Conservation (phyloP, 306 rosid species). For the Vigna angularis region DNA sequence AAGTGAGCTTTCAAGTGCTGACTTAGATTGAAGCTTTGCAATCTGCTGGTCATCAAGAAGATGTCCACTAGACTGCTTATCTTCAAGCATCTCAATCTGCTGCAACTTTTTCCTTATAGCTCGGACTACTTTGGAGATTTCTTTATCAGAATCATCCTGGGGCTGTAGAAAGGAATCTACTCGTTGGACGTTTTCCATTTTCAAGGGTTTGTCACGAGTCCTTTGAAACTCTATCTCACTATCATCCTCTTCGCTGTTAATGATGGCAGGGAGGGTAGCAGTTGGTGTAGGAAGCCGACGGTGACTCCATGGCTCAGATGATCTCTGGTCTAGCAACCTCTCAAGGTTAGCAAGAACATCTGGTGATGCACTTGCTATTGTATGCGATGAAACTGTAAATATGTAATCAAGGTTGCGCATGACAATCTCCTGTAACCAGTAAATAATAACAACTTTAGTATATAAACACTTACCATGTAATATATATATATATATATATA, state of each 20-base stretch:
- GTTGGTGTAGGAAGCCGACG: slow-evolving; percentile 90
- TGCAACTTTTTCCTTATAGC: slow-evolving; percentile 91
- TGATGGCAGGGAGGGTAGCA: slow-evolving; percentile 83
- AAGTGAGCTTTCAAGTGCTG: slow-evolving; percentile 73
- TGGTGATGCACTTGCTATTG: slow-evolving; percentile 67
- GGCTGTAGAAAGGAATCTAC: slow-evolving; percentile 74
- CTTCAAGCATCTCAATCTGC: slow-evolving; percentile 97
- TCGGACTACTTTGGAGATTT: slow-evolving; percentile 65
- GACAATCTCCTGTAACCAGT: slow-evolving; percentile 76
- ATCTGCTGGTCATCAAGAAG: slow-evolving; percentile 92
- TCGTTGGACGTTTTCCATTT: slow-evolving; percentile 56
- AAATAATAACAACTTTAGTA: slow-evolving; percentile 30
- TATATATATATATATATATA: neutral
- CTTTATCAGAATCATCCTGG: slow-evolving; percentile 59
- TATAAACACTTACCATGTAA: slow-evolving; percentile 34
- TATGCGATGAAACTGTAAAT: slow-evolving; percentile 74
- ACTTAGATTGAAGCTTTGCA: slow-evolving; percentile 77
- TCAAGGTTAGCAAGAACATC: slow-evolving; percentile 86
- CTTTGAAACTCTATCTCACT: slow-evolving; percentile 68
- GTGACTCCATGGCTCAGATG: slow-evolving; percentile 91
- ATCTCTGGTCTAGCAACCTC: slow-evolving; percentile 70
- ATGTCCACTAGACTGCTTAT: slow-evolving; percentile 74
- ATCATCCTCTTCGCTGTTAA: slow-evolving; percentile 88
- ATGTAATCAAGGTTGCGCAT: slow-evolving; percentile 88
- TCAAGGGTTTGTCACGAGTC: slow-evolving; percentile 58